Conservation (phyloP, 352 stramenopile genomes). For the Elongisporangium anandrum region DNA sequence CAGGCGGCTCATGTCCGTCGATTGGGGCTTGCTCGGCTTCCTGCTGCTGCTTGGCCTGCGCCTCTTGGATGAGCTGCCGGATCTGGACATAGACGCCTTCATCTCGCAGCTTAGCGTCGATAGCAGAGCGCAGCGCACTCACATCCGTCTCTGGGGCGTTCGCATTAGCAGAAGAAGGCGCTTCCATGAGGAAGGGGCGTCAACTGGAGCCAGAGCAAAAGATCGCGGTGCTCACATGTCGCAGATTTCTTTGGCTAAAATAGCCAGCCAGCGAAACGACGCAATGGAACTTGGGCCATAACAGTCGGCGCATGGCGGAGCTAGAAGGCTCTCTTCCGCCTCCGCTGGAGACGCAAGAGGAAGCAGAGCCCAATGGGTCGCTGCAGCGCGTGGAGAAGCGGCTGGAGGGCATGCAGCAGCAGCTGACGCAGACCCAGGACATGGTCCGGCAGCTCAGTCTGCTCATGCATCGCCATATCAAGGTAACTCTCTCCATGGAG, state of each 20-base stretch:
- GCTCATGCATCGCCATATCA: constrained; percentile 43
- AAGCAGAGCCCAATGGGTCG: constrained; percentile 3
- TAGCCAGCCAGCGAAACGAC: not conserved
- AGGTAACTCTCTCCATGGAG: constrained; percentile 13
- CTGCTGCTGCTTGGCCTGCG: constrained; percentile 1
- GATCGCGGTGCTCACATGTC: not conserved
- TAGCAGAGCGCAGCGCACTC: constrained; percentile 47
- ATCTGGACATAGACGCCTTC: constrained; percentile 77
- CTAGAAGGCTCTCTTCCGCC: not conserved
- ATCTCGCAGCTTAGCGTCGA: constrained; percentile 72
- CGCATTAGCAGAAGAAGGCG: no score
- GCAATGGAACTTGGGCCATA: not conserved
- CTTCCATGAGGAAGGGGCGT: not conserved
- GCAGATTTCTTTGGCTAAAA: not conserved
- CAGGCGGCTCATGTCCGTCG: constrained; percentile 5
- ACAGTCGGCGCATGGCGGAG: not conserved
- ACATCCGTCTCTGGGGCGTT: constrained; percentile 24
- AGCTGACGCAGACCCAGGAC: constrained; percentile 33
- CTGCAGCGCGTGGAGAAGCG: constrained; percentile 32
- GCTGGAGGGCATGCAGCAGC: constrained; percentile 34
- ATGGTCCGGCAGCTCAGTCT: constrained; percentile 49
- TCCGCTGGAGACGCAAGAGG: not conserved
- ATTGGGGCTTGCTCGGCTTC: constrained; percentile 10
- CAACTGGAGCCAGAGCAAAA: not conserved
- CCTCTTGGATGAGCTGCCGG: constrained; percentile 39